A percentile compares a stretch with the other conserved stretches of the same genome.
Evolutionary conservation across 2,329 filamentous ascomycete species (phyloP).

Genomic region (Macrophomina phaseolina): DNA sequence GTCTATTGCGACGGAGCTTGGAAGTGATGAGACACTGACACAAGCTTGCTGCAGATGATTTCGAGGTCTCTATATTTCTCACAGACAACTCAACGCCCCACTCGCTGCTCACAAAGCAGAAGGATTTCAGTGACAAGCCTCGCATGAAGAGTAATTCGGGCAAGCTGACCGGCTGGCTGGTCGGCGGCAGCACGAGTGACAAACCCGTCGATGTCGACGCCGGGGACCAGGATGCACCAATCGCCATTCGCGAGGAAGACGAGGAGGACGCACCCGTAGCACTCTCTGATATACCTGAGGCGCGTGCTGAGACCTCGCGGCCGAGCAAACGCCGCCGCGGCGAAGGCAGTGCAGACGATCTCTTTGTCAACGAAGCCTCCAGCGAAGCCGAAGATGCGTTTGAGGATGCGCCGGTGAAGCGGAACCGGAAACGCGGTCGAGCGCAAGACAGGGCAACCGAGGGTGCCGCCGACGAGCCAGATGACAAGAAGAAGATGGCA

Average conservation of each 20-base stretch:
- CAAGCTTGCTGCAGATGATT: constrained; percentile 73
- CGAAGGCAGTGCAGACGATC: constrained; percentile 35
- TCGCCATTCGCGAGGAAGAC: constrained; percentile 57
- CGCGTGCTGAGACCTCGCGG: constrained; percentile 34
- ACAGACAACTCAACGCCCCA: constrained; percentile 80
- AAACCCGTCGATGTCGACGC: constrained; percentile 50
- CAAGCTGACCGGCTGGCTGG: constrained; percentile 55
- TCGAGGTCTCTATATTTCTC: constrained; percentile 92
- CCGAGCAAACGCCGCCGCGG: constrained; percentile 30
- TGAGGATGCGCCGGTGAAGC: constrained; percentile 22
- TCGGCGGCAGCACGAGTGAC: constrained; percentile 44
- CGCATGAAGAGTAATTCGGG: constrained; percentile 52
- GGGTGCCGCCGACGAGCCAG: constrained; percentile 62
- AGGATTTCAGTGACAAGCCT: constrained; percentile 63
- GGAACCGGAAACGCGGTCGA: constrained; percentile 32
- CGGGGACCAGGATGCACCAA: constrained; percentile 51
- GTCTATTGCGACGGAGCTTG: not conserved
- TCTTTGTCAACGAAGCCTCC: constrained; percentile 38
- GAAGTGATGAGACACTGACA: constrained; percentile 4
- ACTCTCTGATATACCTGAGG: constrained; percentile 64
- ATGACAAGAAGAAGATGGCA: constrained; percentile 89
- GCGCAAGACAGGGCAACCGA: not conserved
- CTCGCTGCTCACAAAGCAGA: constrained; percentile 84
- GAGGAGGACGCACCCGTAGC: constrained; percentile 60
- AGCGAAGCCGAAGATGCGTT: constrained; percentile 40